phyloP scores from a whole-genome alignment of 495 filamentous ascomycete genomes.

The Penicillium parvum region DNA sequence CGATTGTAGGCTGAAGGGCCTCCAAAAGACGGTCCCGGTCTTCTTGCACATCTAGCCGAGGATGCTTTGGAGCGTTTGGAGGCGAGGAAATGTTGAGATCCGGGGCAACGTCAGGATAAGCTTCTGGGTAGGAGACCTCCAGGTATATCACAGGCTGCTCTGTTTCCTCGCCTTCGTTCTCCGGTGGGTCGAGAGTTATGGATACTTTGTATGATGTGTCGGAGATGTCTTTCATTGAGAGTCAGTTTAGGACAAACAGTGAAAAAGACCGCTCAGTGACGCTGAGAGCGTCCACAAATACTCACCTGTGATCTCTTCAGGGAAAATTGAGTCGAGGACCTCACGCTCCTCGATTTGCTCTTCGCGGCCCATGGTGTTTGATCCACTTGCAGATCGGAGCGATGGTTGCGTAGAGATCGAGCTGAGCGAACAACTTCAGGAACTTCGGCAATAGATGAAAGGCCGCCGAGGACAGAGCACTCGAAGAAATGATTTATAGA shows the following conservation, averaged over 20 bases:
- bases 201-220: conserved; percentile 81
- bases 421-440: not conserved
- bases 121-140: conserved; percentile 77
- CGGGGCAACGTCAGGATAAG: conserved; percentile 84
- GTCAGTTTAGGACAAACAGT: too few species aligned
- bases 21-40: conserved; percentile 71
- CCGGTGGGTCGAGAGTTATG: conserved; percentile 69
- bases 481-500: not conserved
- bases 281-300: too few species aligned
- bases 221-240: conserved; percentile 65
- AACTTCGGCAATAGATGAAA: not conserved
- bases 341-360: conserved; percentile 95
- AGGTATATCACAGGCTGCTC: conserved; percentile 59
- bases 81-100: conserved; percentile 68
- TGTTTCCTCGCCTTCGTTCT: conserved; percentile 51
- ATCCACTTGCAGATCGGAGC: conserved; percentile 35
- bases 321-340: conserved; percentile 96
- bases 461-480: not conserved
- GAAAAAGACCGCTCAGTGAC: too few species aligned
- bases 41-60: conserved; percentile 55
- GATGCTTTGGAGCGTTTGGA: conserved; percentile 62
- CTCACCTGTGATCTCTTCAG: conserved; percentile 89
- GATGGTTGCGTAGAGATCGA: conserved; percentile 2
- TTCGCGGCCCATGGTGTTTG: conserved; percentile 75
- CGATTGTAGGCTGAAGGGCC: conserved; percentile 62